Percentiles rank a stretch among this genome's conserved stretches.
These are phyloP conservation scores for Cercophora sp. DNA, from an alignment of 495 filamentous ascomycete species.

Conservation along the genomic window DNA sequence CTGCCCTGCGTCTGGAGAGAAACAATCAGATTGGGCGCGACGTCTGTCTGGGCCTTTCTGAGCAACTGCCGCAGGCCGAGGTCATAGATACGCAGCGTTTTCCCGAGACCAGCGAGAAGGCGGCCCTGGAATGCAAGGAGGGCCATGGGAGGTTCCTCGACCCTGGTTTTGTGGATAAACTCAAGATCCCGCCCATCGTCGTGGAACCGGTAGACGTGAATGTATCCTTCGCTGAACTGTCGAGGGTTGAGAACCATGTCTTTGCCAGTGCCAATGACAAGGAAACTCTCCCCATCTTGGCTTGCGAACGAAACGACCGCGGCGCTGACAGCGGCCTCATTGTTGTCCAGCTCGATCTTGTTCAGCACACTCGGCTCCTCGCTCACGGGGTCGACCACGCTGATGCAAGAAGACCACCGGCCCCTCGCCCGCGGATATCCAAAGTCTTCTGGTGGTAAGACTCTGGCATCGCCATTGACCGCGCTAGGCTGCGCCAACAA, in stretches of 20 bases:
- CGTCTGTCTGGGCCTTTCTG: constrained; percentile 80
- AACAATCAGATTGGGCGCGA: constrained; percentile 76
- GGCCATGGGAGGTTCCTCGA: constrained; percentile 84
- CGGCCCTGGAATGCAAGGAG: constrained; percentile 89
- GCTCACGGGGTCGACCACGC: constrained; percentile 76
- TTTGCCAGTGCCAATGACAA: constrained; percentile 90
- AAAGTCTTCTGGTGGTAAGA: constrained; percentile 78
- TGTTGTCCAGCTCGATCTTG: constrained; percentile 76
- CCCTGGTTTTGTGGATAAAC: constrained; percentile 92
- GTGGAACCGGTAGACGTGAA: constrained; percentile 90
- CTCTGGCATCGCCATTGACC: constrained; percentile 64
- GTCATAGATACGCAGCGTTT: constrained; percentile 80
- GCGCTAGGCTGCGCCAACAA: constrained; percentile 63
- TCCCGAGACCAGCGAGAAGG: constrained; percentile 78
- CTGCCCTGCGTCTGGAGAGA: constrained; percentile 87
- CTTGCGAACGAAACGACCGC: constrained; percentile 79
- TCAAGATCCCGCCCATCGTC: constrained; percentile 82
- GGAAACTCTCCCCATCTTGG: constrained; percentile 83
- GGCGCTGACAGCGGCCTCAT: constrained; percentile 87
- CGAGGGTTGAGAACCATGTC: constrained; percentile 76
- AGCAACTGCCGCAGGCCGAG: constrained; percentile 86
- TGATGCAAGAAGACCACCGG: constrained; percentile 94
- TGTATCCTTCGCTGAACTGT: constrained; percentile 70
- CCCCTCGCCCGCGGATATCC: constrained; percentile 78
- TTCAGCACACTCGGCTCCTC: constrained; percentile 64